Evolutionary conservation across 2,329 filamentous ascomycete species (phyloP), one percentile per base, ranked within the genome.

Genomic region (Cladosporium sp.): DNA sequence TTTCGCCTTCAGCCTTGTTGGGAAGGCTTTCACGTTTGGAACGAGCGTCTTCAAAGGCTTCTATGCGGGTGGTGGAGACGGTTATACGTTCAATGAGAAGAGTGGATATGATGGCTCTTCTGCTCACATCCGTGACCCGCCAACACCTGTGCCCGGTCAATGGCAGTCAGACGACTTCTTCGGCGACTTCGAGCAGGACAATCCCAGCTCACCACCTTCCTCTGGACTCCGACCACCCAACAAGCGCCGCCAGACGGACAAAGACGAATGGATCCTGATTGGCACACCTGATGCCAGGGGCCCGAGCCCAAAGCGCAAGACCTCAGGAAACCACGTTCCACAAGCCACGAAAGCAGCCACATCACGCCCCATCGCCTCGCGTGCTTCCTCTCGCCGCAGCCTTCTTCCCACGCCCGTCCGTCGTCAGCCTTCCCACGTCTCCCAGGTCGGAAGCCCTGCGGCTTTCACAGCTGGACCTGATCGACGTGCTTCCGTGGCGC

Each of bases 11-110:
- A 85, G 80, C 49, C 83, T 90, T 0, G 83, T 91, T 8, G 91
- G 91, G 21, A 94, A 89, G 73, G 88, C 96, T 0, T 93, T 92
- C 85, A 86, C 93, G 70, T 95, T 97, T 72, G 97, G 93, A 80
- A 87, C 81, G 4, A 81, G 75, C 28, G 86, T 90, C 0, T 96
- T 97, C 73, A 85, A 86, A 64, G 93, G 93, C 0, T 97, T 97
- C 76, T 89, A 93, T 68, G 92, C 93, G 14, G 94, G 93, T 8
- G 92, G 90, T 3, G 94, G 93, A 10, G 83, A 82, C 67, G 88
- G 87, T 29, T 96, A 93, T 73, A 80, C 85, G 7, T 80, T 91
- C 37, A 44, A 63, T 16, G 61, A 63, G 67, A 68, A 26, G 62
- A 65, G 53, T 62, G 69, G 26, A n/a, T 67, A 66, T 67, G 67